Evolutionary conservation across 805 yeast genomes (phyloP), one percentile per base, ranked within the genome.

Genomic region (Wickerhamomyces bisporus): DNA sequence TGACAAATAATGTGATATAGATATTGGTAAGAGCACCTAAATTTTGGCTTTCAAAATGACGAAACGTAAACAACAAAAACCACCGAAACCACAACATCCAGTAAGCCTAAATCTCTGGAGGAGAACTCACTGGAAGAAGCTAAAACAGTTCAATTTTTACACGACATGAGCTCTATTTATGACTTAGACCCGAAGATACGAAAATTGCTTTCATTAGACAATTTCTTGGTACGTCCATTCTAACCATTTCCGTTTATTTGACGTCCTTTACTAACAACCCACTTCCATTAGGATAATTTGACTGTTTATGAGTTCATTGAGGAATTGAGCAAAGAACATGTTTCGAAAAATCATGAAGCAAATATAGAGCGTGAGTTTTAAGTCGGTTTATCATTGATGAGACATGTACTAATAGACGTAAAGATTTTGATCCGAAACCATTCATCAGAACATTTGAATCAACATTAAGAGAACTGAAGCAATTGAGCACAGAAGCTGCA

Each of bases 401-500:
- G 15, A 11, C 16, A 8, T 8, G 23, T 25, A 39, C 35, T 36
- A 26, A 36, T 30, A 17, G 18, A 6, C 11, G 7, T 15, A 8
- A 5, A 41, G 41, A 49, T 31, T 48, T 87, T 38, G 96, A 93
- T 53, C 96, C 98, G 2, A 87, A 86, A 53, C 98, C 98, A 2
- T 93, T 86, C 56, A 91, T 91, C 33, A 75, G 96, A 48, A 86
- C 96, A 0, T 89, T 93, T 58, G 97, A 91, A 56, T 78, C 89
- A 1, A 86, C 93, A 3, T 65, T 88, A 32, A 70, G 78, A 32
- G 91, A 86, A 52, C 65, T 91, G 46, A 75, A 77, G 50, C 68
- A 68, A 35, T 61, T 93, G 30, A 70, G 70, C 32, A 73, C 70
- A 1, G 81, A 81, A 31, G 75, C 88, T 3, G 55, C 61, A 5